Base-by-base conservation (phyloP, 164 flowering plant genomes). In the Hamamelis virginiana region DNA sequence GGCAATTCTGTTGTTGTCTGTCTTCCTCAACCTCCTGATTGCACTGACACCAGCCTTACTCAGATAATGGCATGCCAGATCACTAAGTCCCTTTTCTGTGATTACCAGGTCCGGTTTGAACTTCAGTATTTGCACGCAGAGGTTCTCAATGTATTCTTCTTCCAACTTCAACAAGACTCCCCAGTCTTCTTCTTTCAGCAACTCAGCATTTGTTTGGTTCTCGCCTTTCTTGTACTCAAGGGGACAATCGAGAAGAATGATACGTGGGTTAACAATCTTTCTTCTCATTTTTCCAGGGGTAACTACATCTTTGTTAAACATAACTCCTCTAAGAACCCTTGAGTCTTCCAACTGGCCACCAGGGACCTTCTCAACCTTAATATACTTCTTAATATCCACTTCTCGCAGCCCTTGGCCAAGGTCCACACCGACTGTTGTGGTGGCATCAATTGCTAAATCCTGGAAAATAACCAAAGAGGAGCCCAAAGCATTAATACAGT, bases 221-320 rank as follows among this genome's bases (percentile, higher is more conserved):
- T 95, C 98, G 0, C 97, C 97, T 74, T 95, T 95, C 74, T 95
- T 95, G 76, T 95, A 95, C 76, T 95, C 98, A 56, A 95, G 90
- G 26, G 97, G 96, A 63, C 88, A 86, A 79, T 92, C 97, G 55
- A 95, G 91, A 69, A 95, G 94, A 69, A 92, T 88, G 28, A 92
- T 91, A 1, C 94, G 92, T 16, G 98, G 97, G 52, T 92, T 92
- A 1, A 91, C 65, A 50, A 95, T 95, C 76, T 86, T 95, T 72
- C 98, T 87, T 77, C 83, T 92, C 98, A 95, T 95, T 80, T 95
- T 95, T 5, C 98, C 97, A 57, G 97, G 97, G 21, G 93, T 92
- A 72, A 92, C 88, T 15, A 95, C 94, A 81, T 95, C 98, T 77
- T 95, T 95, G 82, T 89, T 92, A 64, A 95, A 50, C 98, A 95